Evolutionary conservation across 169 alveolate species (phyloP), one percentile per base, ranked within the genome.

Genomic region (Theileria equi): DNA sequence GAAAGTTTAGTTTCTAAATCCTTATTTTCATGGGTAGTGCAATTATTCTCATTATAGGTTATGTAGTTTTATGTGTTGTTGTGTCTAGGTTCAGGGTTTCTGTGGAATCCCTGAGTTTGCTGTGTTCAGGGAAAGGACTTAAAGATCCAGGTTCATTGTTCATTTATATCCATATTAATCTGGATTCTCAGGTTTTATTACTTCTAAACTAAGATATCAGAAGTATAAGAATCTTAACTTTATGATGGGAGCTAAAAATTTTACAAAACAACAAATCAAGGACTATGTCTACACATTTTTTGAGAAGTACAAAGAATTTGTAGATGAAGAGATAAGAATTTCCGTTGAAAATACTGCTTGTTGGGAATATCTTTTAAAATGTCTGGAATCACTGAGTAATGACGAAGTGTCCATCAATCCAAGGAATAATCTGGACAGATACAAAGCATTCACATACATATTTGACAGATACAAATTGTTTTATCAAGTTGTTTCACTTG

Each of bases 391-490:
- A 55, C 3, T 55, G 3, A 11, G 25, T 34, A 55, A 55, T 55
- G 66, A 55, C 8, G 35, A 55, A 36, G 59, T 49, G 3, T n/a
- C n/a, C n/a, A n/a, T n/a, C n/a, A 58, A 69, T 28, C 32, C 6
- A 1, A n/a, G n/a, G n/a, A 25, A 23, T 1, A 11, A 43, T 2
- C 34, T 31, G 23, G 58, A 60, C 1, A 13, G 50, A 28, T 61
- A 62, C 55, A 40, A 50, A 13, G 62, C 73, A 36, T 72, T 57
- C 60, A 28, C 58, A 8, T 26, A 61, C 54, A 5, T 72, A 32
- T 16, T 72, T 59, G 44, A 63, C 28, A 66, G 63, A 10, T n/a
- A 5, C 26, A 31, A 72, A 8, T 48, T 72, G 8, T 43, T 62
- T 31, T 59, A 52, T 6, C 83, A 72, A 53, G 68, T 72, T 5